Conservation (phyloP, 2,329 filamentous ascomycete genomes). For the Colletotrichum tropicicola region DNA sequence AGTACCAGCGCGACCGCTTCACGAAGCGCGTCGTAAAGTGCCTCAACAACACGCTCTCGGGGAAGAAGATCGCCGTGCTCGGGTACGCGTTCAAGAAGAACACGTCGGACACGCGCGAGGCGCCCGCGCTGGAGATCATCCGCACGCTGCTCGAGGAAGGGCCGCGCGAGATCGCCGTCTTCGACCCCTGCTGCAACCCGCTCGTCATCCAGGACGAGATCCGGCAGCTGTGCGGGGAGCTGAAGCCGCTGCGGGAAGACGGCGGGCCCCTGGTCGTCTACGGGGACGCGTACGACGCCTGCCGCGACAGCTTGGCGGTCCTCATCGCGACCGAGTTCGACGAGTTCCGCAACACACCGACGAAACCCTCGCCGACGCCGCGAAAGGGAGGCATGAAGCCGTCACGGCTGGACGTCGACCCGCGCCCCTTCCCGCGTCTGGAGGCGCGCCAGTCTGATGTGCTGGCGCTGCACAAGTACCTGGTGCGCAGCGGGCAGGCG, state of each 20-base stretch:
- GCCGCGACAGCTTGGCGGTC: constrained; percentile 56
- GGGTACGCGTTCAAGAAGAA: constrained; percentile 85
- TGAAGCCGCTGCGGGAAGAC: constrained; percentile 41
- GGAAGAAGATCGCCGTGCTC: constrained; percentile 77
- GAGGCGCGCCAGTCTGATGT: constrained; percentile 54
- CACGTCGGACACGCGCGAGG: constrained; percentile 78
- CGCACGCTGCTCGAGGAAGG: constrained; percentile 71
- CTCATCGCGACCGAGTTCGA: constrained; percentile 66
- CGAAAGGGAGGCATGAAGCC: constrained; percentile 32
- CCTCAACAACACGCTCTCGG: constrained; percentile 73
- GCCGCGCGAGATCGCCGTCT: constrained; percentile 72
- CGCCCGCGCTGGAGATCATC: constrained; percentile 73
- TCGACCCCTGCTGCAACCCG: constrained; percentile 70
- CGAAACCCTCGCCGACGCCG: background rate
- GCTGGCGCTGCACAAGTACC: constrained; percentile 56
- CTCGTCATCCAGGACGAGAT: constrained; percentile 60
- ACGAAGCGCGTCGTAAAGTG: constrained; percentile 70
- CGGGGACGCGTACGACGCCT: constrained; percentile 57
- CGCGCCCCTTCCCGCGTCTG: constrained; percentile 51
- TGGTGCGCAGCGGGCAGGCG: constrained; percentile 38
- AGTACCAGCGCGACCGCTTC: constrained; percentile 76
- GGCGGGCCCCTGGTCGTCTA: constrained; percentile 57
- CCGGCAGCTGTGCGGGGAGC: constrained; percentile 46
- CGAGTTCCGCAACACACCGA: constrained; percentile 55
- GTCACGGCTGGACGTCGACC: constrained; percentile 45